phyloP scores from a whole-genome alignment of 2,329 filamentous ascomycete species.

The Didymella sp. region DNA sequence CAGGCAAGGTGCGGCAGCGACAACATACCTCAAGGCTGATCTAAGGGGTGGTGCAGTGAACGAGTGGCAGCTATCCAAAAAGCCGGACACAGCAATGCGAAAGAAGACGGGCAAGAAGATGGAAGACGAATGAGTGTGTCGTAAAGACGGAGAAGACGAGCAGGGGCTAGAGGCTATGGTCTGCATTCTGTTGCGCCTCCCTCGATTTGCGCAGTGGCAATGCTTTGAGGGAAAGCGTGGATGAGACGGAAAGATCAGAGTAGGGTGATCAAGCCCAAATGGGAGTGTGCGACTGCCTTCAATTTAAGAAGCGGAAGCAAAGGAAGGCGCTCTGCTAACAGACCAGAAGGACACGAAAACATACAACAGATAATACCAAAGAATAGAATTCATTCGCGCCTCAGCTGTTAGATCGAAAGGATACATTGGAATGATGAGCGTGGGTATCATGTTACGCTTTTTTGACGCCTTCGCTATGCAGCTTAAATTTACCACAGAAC shows the following conservation, averaged over 20 bases:
- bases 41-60: constrained; percentile 36
- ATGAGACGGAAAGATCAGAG: constrained; percentile 7
- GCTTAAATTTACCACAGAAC: background rate
- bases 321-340: background rate
- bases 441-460: background rate
- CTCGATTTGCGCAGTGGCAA: constrained; percentile 1
- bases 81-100: constrained; percentile 48
- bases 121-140: constrained; percentile 50
- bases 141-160: constrained; percentile 21
- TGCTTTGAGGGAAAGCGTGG: constrained; percentile 23
- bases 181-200: constrained; percentile 33
- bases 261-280: constrained; percentile 20
- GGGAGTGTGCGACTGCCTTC: constrained; percentile 11
- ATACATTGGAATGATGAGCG: background rate
- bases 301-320: background rate
- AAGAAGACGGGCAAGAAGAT: constrained; percentile 50
- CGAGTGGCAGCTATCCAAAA: constrained; percentile 50
- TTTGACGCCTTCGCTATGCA: constrained; percentile 4
- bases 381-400: background rate
- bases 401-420: background rate
- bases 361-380: background rate
- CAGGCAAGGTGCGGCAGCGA: background rate
- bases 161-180: constrained; percentile 32
- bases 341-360: background rate
- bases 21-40: constrained; percentile 43